Percentiles rank a stretch among this genome's conserved stretches.
phyloP scores from a whole-genome alignment of 1,139 yeast genomes.

The Debaryomyces fabryi region DNA sequence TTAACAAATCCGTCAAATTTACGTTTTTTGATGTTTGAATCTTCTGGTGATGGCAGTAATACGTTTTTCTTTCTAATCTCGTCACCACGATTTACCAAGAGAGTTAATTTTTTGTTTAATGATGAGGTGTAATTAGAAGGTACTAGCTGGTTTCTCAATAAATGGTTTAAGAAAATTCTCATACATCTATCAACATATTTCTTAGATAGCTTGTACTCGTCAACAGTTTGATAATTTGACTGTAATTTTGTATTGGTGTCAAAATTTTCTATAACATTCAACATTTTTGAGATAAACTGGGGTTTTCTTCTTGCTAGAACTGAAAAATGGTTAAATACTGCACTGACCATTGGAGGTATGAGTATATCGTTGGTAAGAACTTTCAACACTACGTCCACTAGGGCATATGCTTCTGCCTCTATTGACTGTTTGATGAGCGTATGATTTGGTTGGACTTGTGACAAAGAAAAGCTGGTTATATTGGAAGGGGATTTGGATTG shows the following conservation, averaged over 20 bases:
- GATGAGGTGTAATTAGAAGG: conserved; percentile 34
- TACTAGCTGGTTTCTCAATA: conserved; percentile 37
- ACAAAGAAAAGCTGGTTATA: conserved; percentile 53
- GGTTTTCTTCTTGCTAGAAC: conserved; percentile 60
- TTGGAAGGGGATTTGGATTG: conserved; percentile 58
- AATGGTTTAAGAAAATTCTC: conserved; percentile 39
- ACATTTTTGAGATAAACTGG: conserved; percentile 49
- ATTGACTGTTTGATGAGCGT: conserved; percentile 60
- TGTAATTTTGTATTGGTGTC: conserved; percentile 44
- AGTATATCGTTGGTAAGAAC: conserved; percentile 58
- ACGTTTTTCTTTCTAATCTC: conserved; percentile 47
- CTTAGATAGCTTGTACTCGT: conserved; percentile 43
- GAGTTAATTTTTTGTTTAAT: conserved; percentile 30
- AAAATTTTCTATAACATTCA: conserved; percentile 40
- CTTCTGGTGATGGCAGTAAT: conserved; percentile 28
- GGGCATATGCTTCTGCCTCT: conserved; percentile 72
- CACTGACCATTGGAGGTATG: conserved; percentile 57
- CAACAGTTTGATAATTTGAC: conserved; percentile 49
- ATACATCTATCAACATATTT: conserved; percentile 47
- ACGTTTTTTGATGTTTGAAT: conserved; percentile 37
- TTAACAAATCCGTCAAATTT: conserved; percentile 43
- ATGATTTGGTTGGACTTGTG: conserved; percentile 64
- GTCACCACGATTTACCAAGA: conserved; percentile 41
- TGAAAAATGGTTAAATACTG: conserved; percentile 55
- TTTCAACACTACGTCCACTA: conserved; percentile 65